Base-by-base conservation (phyloP, 805 yeast species). In the Ogataea trehalophila region DNA sequence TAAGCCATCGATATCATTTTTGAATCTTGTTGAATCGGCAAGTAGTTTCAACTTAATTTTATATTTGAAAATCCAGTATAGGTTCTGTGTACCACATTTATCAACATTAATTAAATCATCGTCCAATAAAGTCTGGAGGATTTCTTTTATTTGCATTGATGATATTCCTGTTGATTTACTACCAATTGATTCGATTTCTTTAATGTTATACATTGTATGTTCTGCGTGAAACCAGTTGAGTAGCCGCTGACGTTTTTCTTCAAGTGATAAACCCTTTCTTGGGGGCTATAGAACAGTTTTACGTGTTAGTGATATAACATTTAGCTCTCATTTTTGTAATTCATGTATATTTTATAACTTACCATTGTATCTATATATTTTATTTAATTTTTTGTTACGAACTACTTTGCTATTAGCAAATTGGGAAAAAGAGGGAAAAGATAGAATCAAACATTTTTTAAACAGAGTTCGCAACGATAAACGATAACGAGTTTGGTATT, bases 111-210 rank as follows among this genome's bases (percentile, higher is more conserved):
- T 68, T 31, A 76, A 53, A 22, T 69, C 73, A 44, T 79, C 85
- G 51, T 77, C 81, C 9, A 76, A 56, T 48, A 79, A 66, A 4
- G 59, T 52, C 38, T 74, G 75, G 9, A 79, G 53, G 1, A 79
- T 51, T 9, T 75, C 81, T 54, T 80, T 79, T 37, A 79, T 76
- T 43, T 76, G 74, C 77, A 78, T 77, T 0, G 79, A 57, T n/a
- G 76, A 70, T 6, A 79, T 70, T 0, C 80, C 80, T 0, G 72
- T 69, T 41, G 63, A 64, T 44, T 75, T 76, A 2, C 78, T 68
- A 1, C 71, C 80, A 9, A 59, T 52, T 4, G 71, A 59, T 56
- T 79, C 84, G 13, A 79, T 52, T 45, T 79, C 85, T 51, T 79
- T 79, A 44, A 77, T 66, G 46, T 66, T 73, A 51, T 73, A 77